A percentile compares a stretch with the other conserved stretches of the same genome.
Conservation (phyloP, 2,329 filamentous ascomycete species). For the Chaetothyriales sp. region DNA sequence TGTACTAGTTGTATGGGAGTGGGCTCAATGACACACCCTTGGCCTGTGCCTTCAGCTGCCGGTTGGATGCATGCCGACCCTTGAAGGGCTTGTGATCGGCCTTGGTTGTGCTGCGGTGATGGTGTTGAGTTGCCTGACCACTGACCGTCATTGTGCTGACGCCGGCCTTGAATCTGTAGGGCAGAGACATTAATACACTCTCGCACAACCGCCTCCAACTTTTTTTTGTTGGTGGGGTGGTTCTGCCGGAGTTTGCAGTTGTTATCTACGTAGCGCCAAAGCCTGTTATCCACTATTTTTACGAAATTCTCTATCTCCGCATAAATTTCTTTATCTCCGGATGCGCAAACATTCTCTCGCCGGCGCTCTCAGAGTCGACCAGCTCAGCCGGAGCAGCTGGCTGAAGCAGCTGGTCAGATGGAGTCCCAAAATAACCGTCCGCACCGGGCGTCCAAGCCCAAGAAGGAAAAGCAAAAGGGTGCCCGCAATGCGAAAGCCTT, state of each 20-base stretch:
- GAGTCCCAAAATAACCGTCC: conserved; percentile 72
- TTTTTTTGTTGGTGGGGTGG: neutral
- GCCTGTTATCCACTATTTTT: neutral
- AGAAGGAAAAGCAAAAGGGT: conserved; percentile 57
- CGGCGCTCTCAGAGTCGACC: no score
- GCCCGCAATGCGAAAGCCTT: conserved; percentile 82
- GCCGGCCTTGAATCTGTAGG: conserved; percentile 78
- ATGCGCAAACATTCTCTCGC: neutral
- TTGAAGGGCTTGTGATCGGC: conserved; percentile 80
- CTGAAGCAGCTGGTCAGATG: conserved; percentile 33
- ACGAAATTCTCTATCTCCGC: neutral
- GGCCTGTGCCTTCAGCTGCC: conserved; percentile 63
- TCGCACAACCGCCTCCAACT: neutral
- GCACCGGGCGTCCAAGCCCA: conserved; percentile 77
- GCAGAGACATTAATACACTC: conserved; percentile 37
- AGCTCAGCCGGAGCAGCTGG: neutral
- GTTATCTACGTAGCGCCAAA: neutral
- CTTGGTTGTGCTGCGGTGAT: conserved; percentile 89
- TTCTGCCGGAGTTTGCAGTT: neutral
- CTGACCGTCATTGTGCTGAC: conserved; percentile 43
- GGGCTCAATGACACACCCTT: conserved; percentile 48
- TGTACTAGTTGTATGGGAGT: neutral
- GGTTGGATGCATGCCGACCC: conserved; percentile 76
- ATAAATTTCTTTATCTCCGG: neutral
- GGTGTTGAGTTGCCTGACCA: conserved; percentile 56